Percentiles rank a stretch among this genome's conserved stretches.
Conservation (phyloP, 2,329 filamentous ascomycete species). For the Phaeophleospora eucalypticola region DNA sequence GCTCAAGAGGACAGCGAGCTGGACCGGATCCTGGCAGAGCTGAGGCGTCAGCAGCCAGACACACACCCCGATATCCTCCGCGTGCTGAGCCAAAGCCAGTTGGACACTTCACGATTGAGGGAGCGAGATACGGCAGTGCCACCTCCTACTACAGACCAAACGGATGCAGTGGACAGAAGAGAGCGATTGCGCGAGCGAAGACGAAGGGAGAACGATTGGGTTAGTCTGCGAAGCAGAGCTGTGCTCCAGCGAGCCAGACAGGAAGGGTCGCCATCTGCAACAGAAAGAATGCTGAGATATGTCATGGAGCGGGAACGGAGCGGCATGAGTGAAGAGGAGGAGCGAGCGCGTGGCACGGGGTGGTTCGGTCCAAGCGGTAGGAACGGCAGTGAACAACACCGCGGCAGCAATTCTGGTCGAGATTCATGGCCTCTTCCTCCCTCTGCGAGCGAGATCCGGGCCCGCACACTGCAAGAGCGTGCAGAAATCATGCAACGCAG, state of each 20-base stretch:
- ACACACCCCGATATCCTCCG: conserved; percentile 39
- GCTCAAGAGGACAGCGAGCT: conserved; percentile 37
- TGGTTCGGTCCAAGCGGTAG: conserved; percentile 26
- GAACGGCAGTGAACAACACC: conserved; percentile 16
- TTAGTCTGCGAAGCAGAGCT: conserved; percentile 30
- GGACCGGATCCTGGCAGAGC: conserved; percentile 38
- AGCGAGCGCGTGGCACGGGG: conserved; percentile 32
- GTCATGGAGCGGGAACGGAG: conserved; percentile 38
- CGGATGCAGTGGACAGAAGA: conserved; percentile 22
- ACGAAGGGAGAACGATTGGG: conserved; percentile 27
- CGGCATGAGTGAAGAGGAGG: conserved; percentile 32
- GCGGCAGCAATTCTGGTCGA: conserved; percentile 10
- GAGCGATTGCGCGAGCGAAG: conserved; percentile 28
- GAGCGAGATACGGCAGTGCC: conserved; percentile 20
- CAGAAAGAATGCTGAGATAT: conserved; percentile 39
- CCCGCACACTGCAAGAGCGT: conserved; percentile 25
- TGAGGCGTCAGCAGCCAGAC: conserved; percentile 37
- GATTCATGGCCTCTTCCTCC: conserved; percentile 26
- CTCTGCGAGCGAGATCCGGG: conserved; percentile 17
- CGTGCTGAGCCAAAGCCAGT: conserved; percentile 35
- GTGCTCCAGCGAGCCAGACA: conserved; percentile 32
- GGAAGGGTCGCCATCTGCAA: conserved; percentile 30
- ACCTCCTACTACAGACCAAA: conserved; percentile 25
- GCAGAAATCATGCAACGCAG: conserved; percentile 33
- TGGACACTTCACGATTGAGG: conserved; percentile 32